A percentile compares a stretch with the other conserved stretches of the same genome.
These are phyloP conservation scores for Singerocomus inundabilis DNA, from an alignment of 1,284 basidiomycete genomes.

Conservation along the genomic window DNA sequence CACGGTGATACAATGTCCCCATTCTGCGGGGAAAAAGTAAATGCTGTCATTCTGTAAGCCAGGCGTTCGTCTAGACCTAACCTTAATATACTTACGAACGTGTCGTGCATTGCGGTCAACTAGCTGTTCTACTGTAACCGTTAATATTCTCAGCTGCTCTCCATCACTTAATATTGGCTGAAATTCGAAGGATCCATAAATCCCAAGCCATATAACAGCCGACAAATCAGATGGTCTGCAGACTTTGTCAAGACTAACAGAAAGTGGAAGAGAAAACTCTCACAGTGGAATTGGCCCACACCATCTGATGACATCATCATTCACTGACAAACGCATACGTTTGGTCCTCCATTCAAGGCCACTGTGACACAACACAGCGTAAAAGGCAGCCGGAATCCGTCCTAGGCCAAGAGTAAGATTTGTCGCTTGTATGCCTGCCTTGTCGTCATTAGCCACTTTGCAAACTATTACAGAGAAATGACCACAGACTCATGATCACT, in stretches of 20 bases:
- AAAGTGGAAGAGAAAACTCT: not conserved
- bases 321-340: not conserved
- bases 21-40: not conserved
- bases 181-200: conserved; percentile 12
- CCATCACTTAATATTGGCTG: conserved; percentile 11
- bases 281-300: not conserved
- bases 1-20: not conserved
- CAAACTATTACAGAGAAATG: not conserved
- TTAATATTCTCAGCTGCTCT: conserved; percentile 1
- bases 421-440: not conserved
- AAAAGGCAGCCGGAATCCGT: not conserved
- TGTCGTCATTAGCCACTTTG: not conserved
- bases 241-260: not conserved
- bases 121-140: conserved; percentile 6
- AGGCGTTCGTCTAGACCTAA: not conserved
- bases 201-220: not conserved
- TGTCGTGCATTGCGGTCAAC: not conserved
- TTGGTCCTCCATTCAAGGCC: not conserved
- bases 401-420: not conserved
- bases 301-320: not conserved
- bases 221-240: conserved; percentile 10
- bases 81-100: not conserved
- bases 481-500: not conserved
- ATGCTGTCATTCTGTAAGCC: not conserved
- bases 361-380: not conserved